Conservation (phyloP, 2,329 filamentous ascomycete genomes). For the Drechslerella dactyloides region DNA sequence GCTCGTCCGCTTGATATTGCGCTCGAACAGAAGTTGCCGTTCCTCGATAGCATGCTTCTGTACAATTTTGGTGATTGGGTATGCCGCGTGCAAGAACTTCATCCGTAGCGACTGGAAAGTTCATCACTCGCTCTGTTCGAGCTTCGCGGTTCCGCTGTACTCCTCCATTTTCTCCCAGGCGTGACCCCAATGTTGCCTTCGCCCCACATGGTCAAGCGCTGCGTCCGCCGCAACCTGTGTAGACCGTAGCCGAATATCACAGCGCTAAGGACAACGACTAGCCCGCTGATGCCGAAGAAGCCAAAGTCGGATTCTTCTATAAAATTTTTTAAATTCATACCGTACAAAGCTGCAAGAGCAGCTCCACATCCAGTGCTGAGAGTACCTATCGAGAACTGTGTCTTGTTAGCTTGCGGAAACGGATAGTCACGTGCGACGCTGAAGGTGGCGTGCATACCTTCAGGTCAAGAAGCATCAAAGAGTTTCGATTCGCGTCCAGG, state of each 20-base stretch:
- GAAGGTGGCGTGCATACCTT: too few relatives aligned
- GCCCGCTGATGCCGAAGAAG: constrained; percentile 75
- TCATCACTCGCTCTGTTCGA: constrained; percentile 7
- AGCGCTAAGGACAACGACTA: constrained; percentile 74
- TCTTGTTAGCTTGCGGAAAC: neutral
- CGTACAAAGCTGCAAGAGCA: constrained; percentile 97
- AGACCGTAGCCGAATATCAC: constrained; percentile 84
- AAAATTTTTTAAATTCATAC: constrained; percentile 99
- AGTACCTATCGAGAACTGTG: constrained; percentile 82
- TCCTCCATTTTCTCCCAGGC: constrained; percentile 44
- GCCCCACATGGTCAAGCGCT: constrained; percentile 86
- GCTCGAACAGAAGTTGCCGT: too few relatives aligned
- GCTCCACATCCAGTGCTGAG: constrained; percentile 93
- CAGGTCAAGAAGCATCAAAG: constrained; percentile 94
- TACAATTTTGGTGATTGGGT: too few relatives aligned
- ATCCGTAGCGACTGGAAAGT: constrained; percentile 8
- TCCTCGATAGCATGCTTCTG: too few relatives aligned
- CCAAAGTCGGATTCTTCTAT: constrained; percentile 92
- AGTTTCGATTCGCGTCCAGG: constrained; percentile 95
- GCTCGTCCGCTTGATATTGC: too few relatives aligned
- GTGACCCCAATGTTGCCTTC: constrained; percentile 59
- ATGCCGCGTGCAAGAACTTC: neutral
- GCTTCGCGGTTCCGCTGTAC: constrained; percentile 29
- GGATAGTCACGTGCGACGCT: too few relatives aligned
- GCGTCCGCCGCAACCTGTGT: constrained; percentile 79